Evolutionary conservation across 495 filamentous ascomycete genomes (phyloP).

Genomic region (Podospora conica): DNA sequence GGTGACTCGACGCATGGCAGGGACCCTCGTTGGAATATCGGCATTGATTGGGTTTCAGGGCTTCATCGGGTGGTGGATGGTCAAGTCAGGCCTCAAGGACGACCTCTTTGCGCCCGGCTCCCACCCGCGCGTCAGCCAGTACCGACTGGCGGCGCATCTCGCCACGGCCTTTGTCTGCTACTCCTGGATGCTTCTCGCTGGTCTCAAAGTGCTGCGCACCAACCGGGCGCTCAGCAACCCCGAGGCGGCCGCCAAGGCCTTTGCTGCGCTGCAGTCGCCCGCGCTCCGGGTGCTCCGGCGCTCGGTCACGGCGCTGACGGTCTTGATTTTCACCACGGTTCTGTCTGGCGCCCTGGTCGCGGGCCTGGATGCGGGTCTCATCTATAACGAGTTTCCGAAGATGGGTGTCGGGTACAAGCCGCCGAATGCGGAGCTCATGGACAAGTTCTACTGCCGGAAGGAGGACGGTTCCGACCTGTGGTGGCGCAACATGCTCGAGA

Average conservation of each 20-base stretch:
- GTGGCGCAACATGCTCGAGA: slow-evolving; percentile 97
- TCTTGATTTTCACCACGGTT: slow-evolving; percentile 78
- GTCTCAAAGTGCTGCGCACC: slow-evolving; percentile 74
- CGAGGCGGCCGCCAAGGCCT: slow-evolving; percentile 44
- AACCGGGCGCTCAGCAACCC: slow-evolving; percentile 61
- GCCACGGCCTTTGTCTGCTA: slow-evolving; percentile 88
- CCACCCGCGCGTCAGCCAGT: slow-evolving; percentile 89
- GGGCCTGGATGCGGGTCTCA: slow-evolving; percentile 88
- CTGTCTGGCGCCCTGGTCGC: slow-evolving; percentile 93
- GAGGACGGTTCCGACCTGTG: slow-evolving; percentile 71
- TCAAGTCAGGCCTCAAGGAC: slow-evolving; percentile 89
- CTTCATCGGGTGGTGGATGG: slow-evolving; percentile 98
- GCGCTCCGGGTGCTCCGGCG: slow-evolving; percentile 64
- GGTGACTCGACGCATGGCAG: slow-evolving; percentile 71
- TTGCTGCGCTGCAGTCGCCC: slow-evolving; percentile 57
- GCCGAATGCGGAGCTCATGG: slow-evolving; percentile 74
- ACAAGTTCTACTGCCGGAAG: slow-evolving; percentile 75
- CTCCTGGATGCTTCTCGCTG: slow-evolving; percentile 87
- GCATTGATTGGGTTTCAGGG: slow-evolving; percentile 92
- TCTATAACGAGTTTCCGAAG: slow-evolving; percentile 96
- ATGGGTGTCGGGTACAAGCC: slow-evolving; percentile 84
- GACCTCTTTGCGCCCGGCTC: slow-evolving; percentile 86
- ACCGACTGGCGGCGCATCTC: slow-evolving; percentile 83
- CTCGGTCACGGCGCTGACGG: slow-evolving; percentile 63
- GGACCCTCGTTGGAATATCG: slow-evolving; percentile 72